Evolutionary conservation across 306 rosid genomes (phyloP).

Genomic region (Canavalia gladiata): DNA sequence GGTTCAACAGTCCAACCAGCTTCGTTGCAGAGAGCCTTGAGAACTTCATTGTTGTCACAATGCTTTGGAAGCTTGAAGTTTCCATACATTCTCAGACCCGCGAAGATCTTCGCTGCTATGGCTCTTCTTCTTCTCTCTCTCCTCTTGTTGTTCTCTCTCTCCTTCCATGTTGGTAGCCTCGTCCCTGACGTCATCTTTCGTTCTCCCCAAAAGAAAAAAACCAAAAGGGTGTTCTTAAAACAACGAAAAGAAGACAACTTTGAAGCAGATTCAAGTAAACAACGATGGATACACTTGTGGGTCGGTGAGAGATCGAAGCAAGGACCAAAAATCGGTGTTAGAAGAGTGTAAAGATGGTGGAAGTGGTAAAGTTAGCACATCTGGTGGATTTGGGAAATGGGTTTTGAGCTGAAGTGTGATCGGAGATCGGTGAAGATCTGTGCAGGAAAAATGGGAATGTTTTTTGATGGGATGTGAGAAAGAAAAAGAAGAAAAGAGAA

Average conservation of each 20-base stretch:
- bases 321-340: background rate
- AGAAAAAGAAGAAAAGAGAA: background rate
- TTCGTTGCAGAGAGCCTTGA: slow-evolving; percentile 89
- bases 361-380: background rate
- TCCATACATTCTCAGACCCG: slow-evolving; percentile 93
- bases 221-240: background rate
- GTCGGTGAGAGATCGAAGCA: background rate
- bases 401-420: slow-evolving; percentile 2
- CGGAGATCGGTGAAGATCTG: slow-evolving; percentile 12
- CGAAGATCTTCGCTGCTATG: slow-evolving; percentile 89
- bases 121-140: slow-evolving; percentile 96
- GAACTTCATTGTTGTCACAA: slow-evolving; percentile 97
- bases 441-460: slow-evolving; percentile 40
- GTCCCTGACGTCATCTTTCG: slow-evolving; percentile 80
- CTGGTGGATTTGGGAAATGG: slow-evolving; percentile 12
- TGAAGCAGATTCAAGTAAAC: background rate
- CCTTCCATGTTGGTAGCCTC: slow-evolving; percentile 93
- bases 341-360: background rate
- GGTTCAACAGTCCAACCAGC: slow-evolving; percentile 97
- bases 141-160: slow-evolving; percentile 95
- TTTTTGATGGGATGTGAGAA: slow-evolving; percentile 24
- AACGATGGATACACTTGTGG: background rate
- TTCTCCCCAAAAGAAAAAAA: background rate
- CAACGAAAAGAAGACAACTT: slow-evolving; percentile 26
- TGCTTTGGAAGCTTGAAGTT: slow-evolving; percentile 92